These are phyloP conservation scores for Cladobotryum mycophilum DNA, from an alignment of 2,329 filamentous ascomycete species.

Conservation along the genomic window DNA sequence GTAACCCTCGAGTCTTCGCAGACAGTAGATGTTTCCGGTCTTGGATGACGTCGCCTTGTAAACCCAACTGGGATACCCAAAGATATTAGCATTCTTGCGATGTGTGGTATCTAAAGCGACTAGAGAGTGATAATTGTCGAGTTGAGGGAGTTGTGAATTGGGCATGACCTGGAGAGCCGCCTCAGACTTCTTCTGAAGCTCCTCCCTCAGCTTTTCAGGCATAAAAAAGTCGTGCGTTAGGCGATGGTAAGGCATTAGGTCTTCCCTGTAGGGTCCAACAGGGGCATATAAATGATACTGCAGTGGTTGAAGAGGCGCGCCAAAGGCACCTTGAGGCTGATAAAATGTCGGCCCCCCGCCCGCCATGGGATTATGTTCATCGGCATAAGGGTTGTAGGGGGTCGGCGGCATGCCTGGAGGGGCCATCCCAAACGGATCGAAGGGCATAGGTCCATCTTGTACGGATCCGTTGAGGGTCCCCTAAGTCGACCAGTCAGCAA, in stretches of 20 bases:
- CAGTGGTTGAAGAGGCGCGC: constrained; percentile 55
- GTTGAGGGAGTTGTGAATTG: constrained; percentile 65
- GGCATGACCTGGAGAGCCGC: constrained; percentile 79
- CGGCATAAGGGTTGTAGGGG: constrained; percentile 69
- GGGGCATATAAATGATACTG: constrained; percentile 94
- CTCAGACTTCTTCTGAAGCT: constrained; percentile 82
- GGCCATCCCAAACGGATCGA: constrained; percentile 60
- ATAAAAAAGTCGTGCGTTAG: constrained; percentile 89
- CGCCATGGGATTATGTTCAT: constrained; percentile 57
- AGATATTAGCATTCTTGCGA: constrained; percentile 70
- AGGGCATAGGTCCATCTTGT: constrained; percentile 39
- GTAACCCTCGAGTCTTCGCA: constrained; percentile 83
- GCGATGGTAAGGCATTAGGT: constrained; percentile 77
- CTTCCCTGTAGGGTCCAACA: constrained; percentile 73
- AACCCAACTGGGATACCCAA: constrained; percentile 87
- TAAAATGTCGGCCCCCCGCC: constrained; percentile 60
- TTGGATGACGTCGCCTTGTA: constrained; percentile 91
- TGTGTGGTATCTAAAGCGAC: constrained; percentile 80
- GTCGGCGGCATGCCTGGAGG: constrained; percentile 44
- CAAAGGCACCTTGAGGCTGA: constrained; percentile 47
- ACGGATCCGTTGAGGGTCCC: constrained; percentile 40
- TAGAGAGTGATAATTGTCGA: constrained; percentile 88
- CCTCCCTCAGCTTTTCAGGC: constrained; percentile 77
- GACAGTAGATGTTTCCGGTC: constrained; percentile 80
- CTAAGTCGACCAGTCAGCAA: constrained; percentile 20